Evolutionary conservation across 352 stramenopile species (phyloP), one percentile per base, ranked within the genome.

Genomic region (Halophytophthora polymorphica): DNA sequence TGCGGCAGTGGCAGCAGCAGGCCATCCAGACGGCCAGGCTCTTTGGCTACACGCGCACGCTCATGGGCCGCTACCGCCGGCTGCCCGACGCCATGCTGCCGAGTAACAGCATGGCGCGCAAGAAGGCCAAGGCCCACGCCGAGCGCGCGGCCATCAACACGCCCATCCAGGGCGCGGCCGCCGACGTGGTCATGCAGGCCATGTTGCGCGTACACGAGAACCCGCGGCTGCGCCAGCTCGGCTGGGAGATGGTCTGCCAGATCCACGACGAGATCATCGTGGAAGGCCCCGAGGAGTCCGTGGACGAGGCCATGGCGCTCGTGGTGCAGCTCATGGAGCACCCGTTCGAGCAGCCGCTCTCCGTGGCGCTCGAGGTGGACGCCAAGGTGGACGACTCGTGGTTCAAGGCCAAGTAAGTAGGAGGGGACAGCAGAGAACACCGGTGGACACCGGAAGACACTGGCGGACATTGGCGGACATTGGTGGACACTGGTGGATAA

Each of bases 221-320:
- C 61, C 62, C 90, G 45, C 77, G 91, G 19, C 69, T 99, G 10
- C 85, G 91, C 31, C 63, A 90, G 56, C 75, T 99, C 3, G 97
- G 97, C 2, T 99, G 95, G 90, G 97, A 98, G 55, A 92, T 99
- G 70, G 73, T 99, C 17, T 95, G 98, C 52, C 97, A 99, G 69
- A 97, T 99, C 55, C 97, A 99, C 64, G 96, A 99, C 64, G 97
- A 99, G 74, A 97, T 99, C 31, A 99, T 99, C 54, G 73, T 99
- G 18, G 97, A 99, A 73, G 97, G 97, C 1, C 97, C 97, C 0
- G 92, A 99, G 56, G 96, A 99, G 59, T 96, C 82, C 2, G 90
- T 90, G 6, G 80, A 98, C 45, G 96, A 99, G 62, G 89, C 89
- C 36, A 74, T 93, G 57, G 56, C 73, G 50, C 52, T 92, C 18